Conservation (phyloP, 441 rosid species). For the Euphorbia corollata region DNA sequence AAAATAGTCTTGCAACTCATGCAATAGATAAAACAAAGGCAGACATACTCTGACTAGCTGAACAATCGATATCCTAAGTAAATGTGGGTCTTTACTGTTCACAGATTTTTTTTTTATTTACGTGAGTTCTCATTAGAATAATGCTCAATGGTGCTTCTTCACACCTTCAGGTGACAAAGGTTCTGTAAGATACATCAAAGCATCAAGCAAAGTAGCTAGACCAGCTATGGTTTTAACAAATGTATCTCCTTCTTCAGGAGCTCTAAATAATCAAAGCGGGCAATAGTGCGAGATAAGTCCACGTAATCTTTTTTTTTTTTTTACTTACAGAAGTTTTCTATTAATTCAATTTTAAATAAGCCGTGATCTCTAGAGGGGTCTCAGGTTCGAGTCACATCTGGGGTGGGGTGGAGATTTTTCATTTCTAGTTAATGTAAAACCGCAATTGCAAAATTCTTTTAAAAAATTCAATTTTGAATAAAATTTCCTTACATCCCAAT, state of each 20-base stretch:
- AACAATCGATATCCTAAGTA: neutral
- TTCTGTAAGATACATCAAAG: slow-evolving; percentile 60
- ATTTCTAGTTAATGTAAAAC: too few species aligned
- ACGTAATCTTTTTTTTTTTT: neutral
- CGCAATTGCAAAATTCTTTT: too few species aligned
- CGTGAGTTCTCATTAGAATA: slow-evolving; percentile 38
- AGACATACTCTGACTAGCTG: slow-evolving; percentile 8
- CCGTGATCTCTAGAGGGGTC: too few species aligned
- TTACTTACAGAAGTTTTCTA: too few species aligned
- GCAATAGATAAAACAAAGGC: neutral
- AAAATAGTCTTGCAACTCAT: neutral
- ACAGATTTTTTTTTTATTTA: neutral
- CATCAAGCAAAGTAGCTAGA: slow-evolving; percentile 76
- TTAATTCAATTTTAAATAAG: too few species aligned
- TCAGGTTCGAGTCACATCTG: too few species aligned
- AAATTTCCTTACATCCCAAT: neutral
- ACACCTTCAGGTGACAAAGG: slow-evolving; percentile 65
- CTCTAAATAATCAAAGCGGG: slow-evolving; percentile 48
- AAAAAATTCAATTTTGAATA: slow-evolving; percentile 8
- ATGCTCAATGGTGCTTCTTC: slow-evolving; percentile 74
- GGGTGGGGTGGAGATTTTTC: too few species aligned
- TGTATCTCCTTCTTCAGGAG: slow-evolving; percentile 59
- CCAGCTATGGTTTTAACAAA: slow-evolving; percentile 43
- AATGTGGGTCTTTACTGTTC: neutral
- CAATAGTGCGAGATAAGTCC: slow-evolving; percentile 30